These are phyloP conservation scores for Ramaria rubella DNA, from an alignment of 768 basidiomycete species.

Conservation along the genomic window DNA sequence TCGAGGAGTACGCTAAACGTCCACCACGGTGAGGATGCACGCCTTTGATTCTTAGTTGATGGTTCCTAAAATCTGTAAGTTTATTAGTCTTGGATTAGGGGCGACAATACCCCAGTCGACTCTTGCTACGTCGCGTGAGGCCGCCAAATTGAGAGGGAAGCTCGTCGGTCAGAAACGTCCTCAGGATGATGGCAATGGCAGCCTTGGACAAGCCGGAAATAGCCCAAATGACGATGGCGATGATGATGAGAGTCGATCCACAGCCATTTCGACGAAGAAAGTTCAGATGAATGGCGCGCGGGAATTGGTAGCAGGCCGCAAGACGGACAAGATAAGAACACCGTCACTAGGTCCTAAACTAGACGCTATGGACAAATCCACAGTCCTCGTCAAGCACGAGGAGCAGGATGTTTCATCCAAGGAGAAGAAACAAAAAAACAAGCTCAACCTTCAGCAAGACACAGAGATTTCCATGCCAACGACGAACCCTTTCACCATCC, in stretches of 20 bases:
- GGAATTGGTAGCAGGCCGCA: neutral
- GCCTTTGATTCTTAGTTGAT: constrained; percentile 10
- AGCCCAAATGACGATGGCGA: constrained; percentile 3
- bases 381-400: neutral
- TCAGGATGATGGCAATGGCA: constrained; percentile 33
- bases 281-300: neutral
- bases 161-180: constrained; percentile 45
- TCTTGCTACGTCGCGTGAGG: constrained; percentile 42
- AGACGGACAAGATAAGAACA: neutral
- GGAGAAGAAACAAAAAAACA: neutral
- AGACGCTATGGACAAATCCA: neutral
- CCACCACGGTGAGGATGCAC: constrained; percentile 63
- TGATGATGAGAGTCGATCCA: constrained; percentile 3
- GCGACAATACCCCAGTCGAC: constrained; percentile 48
- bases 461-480: too few relatives aligned
- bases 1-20: constrained; percentile 60
- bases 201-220: too few relatives aligned
- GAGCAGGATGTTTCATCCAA: too few relatives aligned
- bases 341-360: neutral
- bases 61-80: neutral
- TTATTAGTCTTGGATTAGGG: constrained; percentile 65
- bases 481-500: neutral
- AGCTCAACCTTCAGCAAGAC: too few relatives aligned
- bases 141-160: constrained; percentile 55
- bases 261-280: constrained; percentile 3